Conservation (phyloP, 192 early-diverging fungal genomes). For the Irineochytrium annulatum region DNA sequence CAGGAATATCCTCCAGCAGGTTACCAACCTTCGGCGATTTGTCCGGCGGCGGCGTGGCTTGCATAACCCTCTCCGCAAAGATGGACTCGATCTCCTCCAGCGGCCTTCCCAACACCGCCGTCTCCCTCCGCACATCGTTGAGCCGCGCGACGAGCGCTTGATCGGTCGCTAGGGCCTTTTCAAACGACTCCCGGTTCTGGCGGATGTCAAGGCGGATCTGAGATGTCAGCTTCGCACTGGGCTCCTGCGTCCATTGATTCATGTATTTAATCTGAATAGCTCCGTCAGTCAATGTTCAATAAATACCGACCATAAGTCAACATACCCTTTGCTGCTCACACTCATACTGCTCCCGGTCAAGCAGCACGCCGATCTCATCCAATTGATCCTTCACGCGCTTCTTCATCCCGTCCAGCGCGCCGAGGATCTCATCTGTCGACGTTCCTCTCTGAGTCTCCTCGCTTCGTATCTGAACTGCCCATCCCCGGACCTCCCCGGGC, state of each 20-base stretch:
- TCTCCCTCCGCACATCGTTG: slow-evolving; percentile 24
- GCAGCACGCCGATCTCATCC: slow-evolving; percentile 54
- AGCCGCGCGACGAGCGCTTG: slow-evolving; percentile 25
- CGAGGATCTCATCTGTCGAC: slow-evolving; percentile 51
- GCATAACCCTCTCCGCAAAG: slow-evolving; percentile 41
- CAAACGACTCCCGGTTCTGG: slow-evolving; percentile 70
- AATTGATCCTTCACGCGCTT: slow-evolving; percentile 59
- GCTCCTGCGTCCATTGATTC: slow-evolving; percentile 80
- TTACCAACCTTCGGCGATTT: slow-evolving; percentile 37
- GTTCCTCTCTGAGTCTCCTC: slow-evolving; percentile 21
- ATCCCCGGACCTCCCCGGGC: slow-evolving; percentile 57
- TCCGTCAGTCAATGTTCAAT: background rate
- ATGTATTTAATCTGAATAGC: slow-evolving; percentile 56
- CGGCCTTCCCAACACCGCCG: slow-evolving; percentile 38
- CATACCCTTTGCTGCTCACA: slow-evolving; percentile 71
- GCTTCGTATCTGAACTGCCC: slow-evolving; percentile 52
- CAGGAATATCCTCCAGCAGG: slow-evolving; percentile 53
- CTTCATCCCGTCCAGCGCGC: slow-evolving; percentile 64
- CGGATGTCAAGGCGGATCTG: slow-evolving; percentile 72
- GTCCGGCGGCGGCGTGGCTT: slow-evolving; percentile 27
- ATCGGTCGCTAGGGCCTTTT: slow-evolving; percentile 65
- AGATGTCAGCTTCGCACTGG: slow-evolving; percentile 69
- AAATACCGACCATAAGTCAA: slow-evolving; percentile 6
- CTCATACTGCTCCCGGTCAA: slow-evolving; percentile 87
- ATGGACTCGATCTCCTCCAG: slow-evolving; percentile 41